A percentile compares a stretch with the other conserved stretches of the same genome.
Conservation (phyloP, 768 basidiomycete genomes). For the Suillus subaureus region DNA sequence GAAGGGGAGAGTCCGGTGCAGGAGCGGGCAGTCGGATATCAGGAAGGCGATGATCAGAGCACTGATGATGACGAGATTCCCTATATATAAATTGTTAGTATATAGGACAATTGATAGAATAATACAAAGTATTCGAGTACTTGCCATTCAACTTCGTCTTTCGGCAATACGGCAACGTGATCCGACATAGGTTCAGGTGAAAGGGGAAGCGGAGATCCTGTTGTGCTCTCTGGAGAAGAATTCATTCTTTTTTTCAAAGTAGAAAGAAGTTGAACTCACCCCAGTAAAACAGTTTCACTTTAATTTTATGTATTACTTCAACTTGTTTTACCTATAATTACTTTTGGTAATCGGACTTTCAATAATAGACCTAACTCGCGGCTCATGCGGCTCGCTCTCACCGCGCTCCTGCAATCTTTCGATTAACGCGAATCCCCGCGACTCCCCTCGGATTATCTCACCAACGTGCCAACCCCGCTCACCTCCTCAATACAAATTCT, state of each 20-base stretch:
- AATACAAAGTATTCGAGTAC: slow-evolving; percentile 23
- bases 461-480: slow-evolving; percentile 1
- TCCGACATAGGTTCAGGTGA: slow-evolving; percentile 25
- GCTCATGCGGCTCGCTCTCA: slow-evolving; percentile 29
- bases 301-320: slow-evolving; percentile 1
- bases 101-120: slow-evolving; percentile 14
- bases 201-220: slow-evolving; percentile 25
- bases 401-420: slow-evolving; percentile 23
- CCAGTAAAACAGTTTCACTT: slow-evolving; percentile 9
- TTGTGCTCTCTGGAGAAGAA: slow-evolving; percentile 14
- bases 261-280: slow-evolving; percentile 1
- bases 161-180: slow-evolving; percentile 31
- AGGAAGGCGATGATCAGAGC: slow-evolving; percentile 35
- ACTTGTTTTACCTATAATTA: slow-evolving; percentile 8
- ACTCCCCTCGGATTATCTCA: slow-evolving; percentile 13
- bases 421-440: slow-evolving; percentile 29
- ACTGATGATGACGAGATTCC: slow-evolving; percentile 26
- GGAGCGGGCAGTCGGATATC: slow-evolving; percentile 30
- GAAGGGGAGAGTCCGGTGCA: slow-evolving; percentile 19
- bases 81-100: slow-evolving; percentile 11
- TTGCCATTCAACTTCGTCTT: slow-evolving; percentile 26
- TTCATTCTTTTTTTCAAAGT: not conserved
- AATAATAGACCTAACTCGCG: slow-evolving; percentile 28
- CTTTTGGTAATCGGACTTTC: slow-evolving; percentile 27
- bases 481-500: not conserved